Evolutionary conservation across 495 filamentous ascomycete genomes (phyloP).

Genomic region (Xylaria sp.): DNA sequence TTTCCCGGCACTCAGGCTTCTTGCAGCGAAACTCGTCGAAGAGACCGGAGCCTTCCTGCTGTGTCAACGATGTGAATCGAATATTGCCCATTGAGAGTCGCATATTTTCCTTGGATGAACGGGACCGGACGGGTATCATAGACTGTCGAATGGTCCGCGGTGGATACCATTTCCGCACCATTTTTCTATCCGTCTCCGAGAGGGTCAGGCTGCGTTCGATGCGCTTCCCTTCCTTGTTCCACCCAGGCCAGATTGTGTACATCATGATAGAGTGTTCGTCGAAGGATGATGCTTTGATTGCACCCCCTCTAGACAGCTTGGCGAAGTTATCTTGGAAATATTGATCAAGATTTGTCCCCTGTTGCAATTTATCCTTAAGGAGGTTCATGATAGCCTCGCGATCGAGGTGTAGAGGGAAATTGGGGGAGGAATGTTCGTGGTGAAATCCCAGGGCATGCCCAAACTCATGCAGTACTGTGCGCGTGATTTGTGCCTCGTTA

Average conservation of each 20-base stretch:
- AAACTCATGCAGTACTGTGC: background rate
- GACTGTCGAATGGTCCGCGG: background rate
- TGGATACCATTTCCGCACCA: conserved; percentile 4
- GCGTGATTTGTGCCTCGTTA: background rate
- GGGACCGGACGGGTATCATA: background rate
- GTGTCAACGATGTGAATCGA: background rate
- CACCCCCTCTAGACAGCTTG: background rate
- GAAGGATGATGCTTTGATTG: background rate
- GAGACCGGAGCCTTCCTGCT: background rate
- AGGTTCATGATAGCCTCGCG: background rate
- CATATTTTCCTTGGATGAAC: background rate
- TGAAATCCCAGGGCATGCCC: background rate
- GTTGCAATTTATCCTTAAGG: too few species aligned
- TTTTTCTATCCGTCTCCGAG: background rate
- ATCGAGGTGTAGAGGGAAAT: background rate
- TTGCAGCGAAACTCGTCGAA: background rate
- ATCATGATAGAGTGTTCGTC: background rate
- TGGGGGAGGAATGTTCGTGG: background rate
- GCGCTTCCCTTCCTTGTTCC: background rate
- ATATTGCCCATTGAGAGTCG: background rate
- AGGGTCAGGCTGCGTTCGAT: background rate
- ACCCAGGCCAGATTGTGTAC: background rate
- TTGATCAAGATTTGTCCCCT: too few species aligned
- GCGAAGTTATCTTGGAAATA: background rate
- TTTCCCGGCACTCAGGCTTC: background rate